Percentiles rank a stretch among this genome's conserved stretches.
Conservation (phyloP, 164 flowering plant species). For the Hamamelis virginiana region DNA sequence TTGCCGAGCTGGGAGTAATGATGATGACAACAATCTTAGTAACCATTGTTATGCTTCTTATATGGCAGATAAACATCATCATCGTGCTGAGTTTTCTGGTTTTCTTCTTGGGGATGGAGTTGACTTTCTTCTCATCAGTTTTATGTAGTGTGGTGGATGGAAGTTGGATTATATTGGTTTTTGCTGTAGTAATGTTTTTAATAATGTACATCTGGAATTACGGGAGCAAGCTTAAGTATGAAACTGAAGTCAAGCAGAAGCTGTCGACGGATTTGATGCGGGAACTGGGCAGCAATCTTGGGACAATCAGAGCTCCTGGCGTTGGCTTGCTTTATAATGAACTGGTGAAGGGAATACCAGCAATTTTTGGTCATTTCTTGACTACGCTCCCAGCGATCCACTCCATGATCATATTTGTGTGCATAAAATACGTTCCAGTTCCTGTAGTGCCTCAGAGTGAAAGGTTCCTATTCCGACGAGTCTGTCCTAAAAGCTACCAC, state of each 20-base stretch:
- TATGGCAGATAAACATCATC: constrained; percentile 93
- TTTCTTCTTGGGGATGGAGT: constrained; percentile 80
- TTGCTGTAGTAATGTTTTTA: constrained; percentile 69
- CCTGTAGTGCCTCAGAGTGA: constrained; percentile 96
- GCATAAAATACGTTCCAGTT: constrained; percentile 96
- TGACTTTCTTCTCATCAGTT: constrained; percentile 87
- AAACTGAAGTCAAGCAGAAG: constrained; percentile 93
- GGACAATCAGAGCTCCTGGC: constrained; percentile 95
- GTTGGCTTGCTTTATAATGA: constrained; percentile 94
- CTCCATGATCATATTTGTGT: constrained; percentile 93
- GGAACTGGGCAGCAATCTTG: constrained; percentile 81
- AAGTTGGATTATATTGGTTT: constrained; percentile 93
- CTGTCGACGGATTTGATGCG: constrained; percentile 84
- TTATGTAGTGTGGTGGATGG: constrained; percentile 82
- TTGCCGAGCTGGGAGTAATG: constrained; percentile 96
- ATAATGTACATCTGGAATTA: constrained; percentile 95
- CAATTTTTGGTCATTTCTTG: constrained; percentile 95
- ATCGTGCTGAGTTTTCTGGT: constrained; percentile 61
- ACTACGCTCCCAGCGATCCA: constrained; percentile 97
- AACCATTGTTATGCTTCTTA: constrained; percentile 94
- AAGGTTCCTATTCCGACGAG: constrained; percentile 90
- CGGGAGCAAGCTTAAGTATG: constrained; percentile 96
- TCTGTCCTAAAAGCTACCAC: constrained; percentile 84
- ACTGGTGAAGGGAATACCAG: constrained; percentile 89
- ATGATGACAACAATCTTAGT: constrained; percentile 90